Evolutionary conservation across 805 yeast genomes (phyloP), one percentile per base, ranked within the genome.

Genomic region (Candida nitratophila): DNA sequence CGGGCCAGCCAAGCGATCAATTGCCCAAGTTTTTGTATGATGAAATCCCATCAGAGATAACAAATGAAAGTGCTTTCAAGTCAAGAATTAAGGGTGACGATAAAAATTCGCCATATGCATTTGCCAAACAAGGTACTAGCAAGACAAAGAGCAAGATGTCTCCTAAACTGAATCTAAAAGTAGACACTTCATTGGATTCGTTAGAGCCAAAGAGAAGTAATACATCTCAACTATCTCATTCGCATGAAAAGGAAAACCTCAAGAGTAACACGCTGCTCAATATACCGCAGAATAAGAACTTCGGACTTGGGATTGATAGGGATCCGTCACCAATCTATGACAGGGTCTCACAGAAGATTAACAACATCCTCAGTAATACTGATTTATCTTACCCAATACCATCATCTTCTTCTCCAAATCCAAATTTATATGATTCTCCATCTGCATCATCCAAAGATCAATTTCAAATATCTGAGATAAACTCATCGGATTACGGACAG

Each of bases 11-110:
- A 4, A 17, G n/a, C 9, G 40, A 37, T 26, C 41, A 39, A 21
- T 44, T 60, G 21, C 64, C 63, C 14, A 52, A 48, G 44, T 58
- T 58, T 40, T 50, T 60, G 16, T 60, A 58, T 45, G 59, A 60
- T 43, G 54, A 57, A 45, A 56, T 60, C 17, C 64, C 64, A 3
- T 37, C 55, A 1, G 61, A 56, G 51, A 55, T 57, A 34, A 39
- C 51, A 29, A 50, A 54, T 42, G 47, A 53, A 14, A 49, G 54
- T 3, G 58, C 55, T 3, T 47, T 58, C 40, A 54, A 55, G 43
- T 42, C 48, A 42, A 49, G 39, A 40, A 41, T 60, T 8, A 45
- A 52, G 17, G 16, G 41, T 10, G 17, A n/a, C 29, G 50, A 21
- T 40, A 52, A 16, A 35, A 39, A 53, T 20, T 54, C 64, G 3